Percentiles rank a stretch among this genome's conserved stretches.
Conservation (phyloP, 2,329 filamentous ascomycete species). For the Sclerotiophoma versabilis region DNA sequence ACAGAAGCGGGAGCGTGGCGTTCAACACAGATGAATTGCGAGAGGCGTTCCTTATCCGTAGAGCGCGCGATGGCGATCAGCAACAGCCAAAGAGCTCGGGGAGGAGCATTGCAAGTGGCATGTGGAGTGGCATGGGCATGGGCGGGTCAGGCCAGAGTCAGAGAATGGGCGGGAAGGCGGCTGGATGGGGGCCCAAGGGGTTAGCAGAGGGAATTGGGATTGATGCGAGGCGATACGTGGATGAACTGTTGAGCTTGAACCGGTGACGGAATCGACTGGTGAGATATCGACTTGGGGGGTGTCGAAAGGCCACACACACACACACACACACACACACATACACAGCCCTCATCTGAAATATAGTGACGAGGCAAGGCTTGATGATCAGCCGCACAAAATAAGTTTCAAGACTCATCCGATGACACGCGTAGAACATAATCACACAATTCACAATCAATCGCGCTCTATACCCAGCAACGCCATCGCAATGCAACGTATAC, state of each 20-base stretch:
- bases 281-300: too few species aligned
- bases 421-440: too few species aligned
- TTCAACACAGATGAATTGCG: constrained; percentile 45
- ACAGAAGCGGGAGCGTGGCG: too few species aligned
- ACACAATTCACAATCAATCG: too few species aligned
- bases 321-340: too few species aligned
- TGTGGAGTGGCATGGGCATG: constrained; percentile 41
- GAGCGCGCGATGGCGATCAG: constrained; percentile 45
- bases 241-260: constrained; percentile 72
- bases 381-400: too few species aligned
- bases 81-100: constrained; percentile 26
- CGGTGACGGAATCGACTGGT: constrained; percentile 37
- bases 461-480: constrained; percentile 21
- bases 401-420: too few species aligned
- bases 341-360: too few species aligned
- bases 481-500: constrained; percentile 25
- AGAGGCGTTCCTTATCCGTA: constrained; percentile 53
- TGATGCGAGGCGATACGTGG: constrained; percentile 77
- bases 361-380: too few species aligned
- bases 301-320: too few species aligned
- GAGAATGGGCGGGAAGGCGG: constrained; percentile 50
- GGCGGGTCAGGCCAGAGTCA: constrained; percentile 26
- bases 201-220: constrained; percentile 77
- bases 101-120: constrained; percentile 39
- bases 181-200: constrained; percentile 64